These are phyloP conservation scores for Moesziomyces sp. DNA, from an alignment of 1,284 basidiomycete species.

Conservation along the genomic window DNA sequence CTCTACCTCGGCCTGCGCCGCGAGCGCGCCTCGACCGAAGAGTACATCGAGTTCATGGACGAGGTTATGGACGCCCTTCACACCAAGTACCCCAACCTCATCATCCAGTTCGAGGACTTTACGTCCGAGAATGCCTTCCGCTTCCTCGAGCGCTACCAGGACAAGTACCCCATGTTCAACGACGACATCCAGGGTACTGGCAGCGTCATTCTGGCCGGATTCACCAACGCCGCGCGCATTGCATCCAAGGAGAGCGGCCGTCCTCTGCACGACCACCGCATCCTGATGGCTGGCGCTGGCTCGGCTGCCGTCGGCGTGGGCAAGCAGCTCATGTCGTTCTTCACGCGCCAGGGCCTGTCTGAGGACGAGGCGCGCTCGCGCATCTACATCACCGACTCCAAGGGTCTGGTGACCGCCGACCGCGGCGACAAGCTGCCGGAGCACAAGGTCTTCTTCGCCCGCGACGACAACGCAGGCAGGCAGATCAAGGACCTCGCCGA, in stretches of 20 bases:
- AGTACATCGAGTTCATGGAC: constrained; percentile 80
- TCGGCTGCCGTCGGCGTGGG: constrained; percentile 81
- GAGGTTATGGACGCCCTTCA: constrained; percentile 82
- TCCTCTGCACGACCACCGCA: constrained; percentile 80
- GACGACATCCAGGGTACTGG: constrained; percentile 79
- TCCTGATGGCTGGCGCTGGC: constrained; percentile 90
- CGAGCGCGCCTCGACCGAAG: constrained; percentile 66
- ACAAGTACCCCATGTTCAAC: constrained; percentile 72
- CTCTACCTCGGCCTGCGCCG: constrained; percentile 82
- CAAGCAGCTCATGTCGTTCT: constrained; percentile 66
- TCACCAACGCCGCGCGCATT: constrained; percentile 86
- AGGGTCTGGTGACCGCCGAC: constrained; percentile 64
- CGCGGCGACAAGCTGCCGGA: constrained; percentile 61
- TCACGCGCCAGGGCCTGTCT: constrained; percentile 58
- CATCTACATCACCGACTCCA: constrained; percentile 66
- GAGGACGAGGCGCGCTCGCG: constrained; percentile 61
- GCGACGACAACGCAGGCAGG: constrained; percentile 60
- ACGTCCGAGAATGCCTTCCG: constrained; percentile 66
- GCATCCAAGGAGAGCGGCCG: constrained; percentile 78
- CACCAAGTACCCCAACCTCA: constrained; percentile 75
- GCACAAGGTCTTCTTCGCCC: constrained; percentile 64
- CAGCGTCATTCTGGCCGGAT: constrained; percentile 84
- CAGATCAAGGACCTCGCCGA: constrained; percentile 73
- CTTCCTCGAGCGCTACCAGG: constrained; percentile 64
- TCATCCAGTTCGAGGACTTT: constrained; percentile 84